Conservation (phyloP, 306 rosid genomes). For the Canavalia gladiata region DNA sequence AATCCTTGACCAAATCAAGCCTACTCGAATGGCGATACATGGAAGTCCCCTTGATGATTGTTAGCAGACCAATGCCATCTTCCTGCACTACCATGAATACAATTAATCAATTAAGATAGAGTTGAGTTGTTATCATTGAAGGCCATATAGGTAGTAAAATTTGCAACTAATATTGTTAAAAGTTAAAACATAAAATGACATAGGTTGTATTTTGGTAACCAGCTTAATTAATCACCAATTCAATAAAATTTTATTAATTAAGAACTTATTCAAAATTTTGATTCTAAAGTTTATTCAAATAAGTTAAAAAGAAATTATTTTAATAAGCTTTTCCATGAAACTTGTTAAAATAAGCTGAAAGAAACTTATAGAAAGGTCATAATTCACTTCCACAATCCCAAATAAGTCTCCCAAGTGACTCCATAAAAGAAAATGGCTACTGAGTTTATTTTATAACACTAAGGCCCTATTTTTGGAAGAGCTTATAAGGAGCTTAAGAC, state of each 20-base stretch:
- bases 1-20: constrained; percentile 65
- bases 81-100: constrained; percentile 69
- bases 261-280: too few relatives aligned
- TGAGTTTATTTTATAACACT: constrained; percentile 1
- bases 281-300: too few relatives aligned
- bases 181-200: background rate
- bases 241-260: too few relatives aligned
- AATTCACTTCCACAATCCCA: too few relatives aligned
- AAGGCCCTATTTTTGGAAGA: background rate
- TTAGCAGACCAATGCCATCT: constrained; percentile 81
- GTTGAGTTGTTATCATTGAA: constrained; percentile 37
- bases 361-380: too few relatives aligned
- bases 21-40: constrained; percentile 79
- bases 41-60: constrained; percentile 78
- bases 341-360: too few relatives aligned
- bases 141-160: constrained; percentile 21
- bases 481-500: too few relatives aligned
- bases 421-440: background rate
- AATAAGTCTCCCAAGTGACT: too few relatives aligned
- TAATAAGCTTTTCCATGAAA: too few relatives aligned
- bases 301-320: too few relatives aligned
- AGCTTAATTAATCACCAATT: too few relatives aligned
- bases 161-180: background rate
- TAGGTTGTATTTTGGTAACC: too few relatives aligned
- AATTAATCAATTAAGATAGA: constrained; percentile 16